Percentiles rank a stretch among this genome's conserved stretches.
Evolutionary conservation across 139 green algal species (phyloP).

Genomic region (Haematococcus lacustris): DNA sequence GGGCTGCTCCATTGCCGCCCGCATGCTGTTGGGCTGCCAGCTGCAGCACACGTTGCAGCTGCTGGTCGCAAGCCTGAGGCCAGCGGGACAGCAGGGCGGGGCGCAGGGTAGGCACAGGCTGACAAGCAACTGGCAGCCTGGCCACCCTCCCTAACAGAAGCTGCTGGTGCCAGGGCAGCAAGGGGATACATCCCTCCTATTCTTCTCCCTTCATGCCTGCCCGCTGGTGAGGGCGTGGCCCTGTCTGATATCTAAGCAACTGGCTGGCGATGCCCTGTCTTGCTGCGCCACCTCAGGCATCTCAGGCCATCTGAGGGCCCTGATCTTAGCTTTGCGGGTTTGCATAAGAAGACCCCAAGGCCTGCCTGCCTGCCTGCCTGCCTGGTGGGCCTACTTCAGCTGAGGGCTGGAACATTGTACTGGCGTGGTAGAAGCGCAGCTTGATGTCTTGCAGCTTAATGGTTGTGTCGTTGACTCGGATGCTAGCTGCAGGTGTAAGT

Average conservation of each 20-base stretch:
- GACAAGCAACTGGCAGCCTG: not conserved
- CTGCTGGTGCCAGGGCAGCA: too few relatives aligned
- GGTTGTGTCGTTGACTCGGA: slow-evolving; percentile 60
- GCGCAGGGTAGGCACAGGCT: not conserved
- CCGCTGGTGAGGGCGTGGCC: not conserved
- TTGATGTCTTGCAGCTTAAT: slow-evolving; percentile 67
- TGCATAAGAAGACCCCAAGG: not conserved
- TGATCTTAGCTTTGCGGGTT: not conserved
- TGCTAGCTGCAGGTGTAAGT: slow-evolving; percentile 37
- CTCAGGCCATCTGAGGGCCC: not conserved
- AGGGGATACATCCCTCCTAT: too few relatives aligned
- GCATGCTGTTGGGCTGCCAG: slow-evolving; percentile 21
- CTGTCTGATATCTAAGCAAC: too few relatives aligned
- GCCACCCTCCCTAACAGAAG: too few relatives aligned
- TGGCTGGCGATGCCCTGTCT: too few relatives aligned
- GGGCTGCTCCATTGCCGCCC: slow-evolving; percentile 2
- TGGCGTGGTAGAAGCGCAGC: slow-evolving; percentile 55
- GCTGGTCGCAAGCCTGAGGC: slow-evolving; percentile 49
- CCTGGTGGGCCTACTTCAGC: slow-evolving; percentile 39
- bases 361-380: not conserved
- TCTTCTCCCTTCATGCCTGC: too few relatives aligned
- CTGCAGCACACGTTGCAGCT: slow-evolving; percentile 49
- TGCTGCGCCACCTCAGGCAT: too few relatives aligned
- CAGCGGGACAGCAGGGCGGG: not conserved
- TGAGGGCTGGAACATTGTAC: slow-evolving; percentile 56